Percentiles rank a stretch among this genome's conserved stretches.
These are phyloP conservation scores for Syncephalastrum monosporum DNA, from an alignment of 371 early-diverging fungal genomes.

Conservation along the genomic window DNA sequence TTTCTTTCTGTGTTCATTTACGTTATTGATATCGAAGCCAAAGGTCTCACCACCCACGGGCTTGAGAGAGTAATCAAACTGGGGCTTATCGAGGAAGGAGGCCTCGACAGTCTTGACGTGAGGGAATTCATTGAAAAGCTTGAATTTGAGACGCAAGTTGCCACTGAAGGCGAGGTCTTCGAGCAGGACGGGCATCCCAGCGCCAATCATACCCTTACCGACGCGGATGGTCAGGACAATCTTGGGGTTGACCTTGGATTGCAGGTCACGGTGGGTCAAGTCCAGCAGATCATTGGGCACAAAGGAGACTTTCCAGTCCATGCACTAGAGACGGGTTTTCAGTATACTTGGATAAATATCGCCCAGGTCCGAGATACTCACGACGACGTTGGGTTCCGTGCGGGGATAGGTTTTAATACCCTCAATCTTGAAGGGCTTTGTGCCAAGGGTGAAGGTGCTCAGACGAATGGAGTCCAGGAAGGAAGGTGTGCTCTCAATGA, in stretches of 20 bases:
- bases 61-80: slow-evolving; percentile 92
- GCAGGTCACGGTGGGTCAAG: slow-evolving; percentile 65
- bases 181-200: slow-evolving; percentile 91
- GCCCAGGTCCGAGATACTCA: slow-evolving; percentile 18
- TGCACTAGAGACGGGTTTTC: slow-evolving; percentile 34
- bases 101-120: slow-evolving; percentile 90
- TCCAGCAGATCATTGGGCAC: slow-evolving; percentile 80
- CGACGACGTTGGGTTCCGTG: slow-evolving; percentile 84
- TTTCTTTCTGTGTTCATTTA: slow-evolving; percentile 25
- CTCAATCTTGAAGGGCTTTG: slow-evolving; percentile 94
- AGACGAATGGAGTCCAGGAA: slow-evolving; percentile 91
- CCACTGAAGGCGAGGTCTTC: slow-evolving; percentile 92
- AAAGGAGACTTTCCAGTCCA: slow-evolving; percentile 94
- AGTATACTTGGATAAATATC: no score
- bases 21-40: slow-evolving; percentile 81
- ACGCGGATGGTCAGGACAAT: slow-evolving; percentile 90
- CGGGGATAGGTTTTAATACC: slow-evolving; percentile 82
- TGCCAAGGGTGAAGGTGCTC: slow-evolving; percentile 96
- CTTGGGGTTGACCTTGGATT: slow-evolving; percentile 84
- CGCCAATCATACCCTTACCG: slow-evolving; percentile 86
- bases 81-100: slow-evolving; percentile 87
- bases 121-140: slow-evolving; percentile 85
- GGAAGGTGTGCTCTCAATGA: slow-evolving; percentile 84
- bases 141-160: slow-evolving; percentile 77
- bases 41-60: slow-evolving; percentile 92